A percentile compares a stretch with the other conserved stretches of the same genome.
phyloP scores from a whole-genome alignment of 225 moss, liverwort and hornwort genomes.

The Physcomitrellopsis africana region DNA sequence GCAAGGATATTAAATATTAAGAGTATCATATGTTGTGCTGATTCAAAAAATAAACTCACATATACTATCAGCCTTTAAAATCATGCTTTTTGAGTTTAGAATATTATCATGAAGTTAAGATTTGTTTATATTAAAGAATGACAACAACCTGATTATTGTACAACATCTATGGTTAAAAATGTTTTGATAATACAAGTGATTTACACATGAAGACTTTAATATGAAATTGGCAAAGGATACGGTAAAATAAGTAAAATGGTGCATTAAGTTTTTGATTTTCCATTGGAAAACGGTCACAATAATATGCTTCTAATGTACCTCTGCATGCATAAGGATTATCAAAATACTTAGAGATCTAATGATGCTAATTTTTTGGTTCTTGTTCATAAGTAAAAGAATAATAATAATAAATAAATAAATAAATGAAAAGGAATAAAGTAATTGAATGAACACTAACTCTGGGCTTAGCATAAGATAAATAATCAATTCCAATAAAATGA shows the following conservation, averaged over 20 bases:
- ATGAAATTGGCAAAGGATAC: constrained; percentile 55
- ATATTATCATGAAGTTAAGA: too few relatives aligned
- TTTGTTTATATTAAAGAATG: too few relatives aligned
- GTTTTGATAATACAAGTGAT: too few relatives aligned
- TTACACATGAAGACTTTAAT: too few relatives aligned
- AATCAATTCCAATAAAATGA: constrained; percentile 75
- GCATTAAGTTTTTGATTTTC: constrained; percentile 79
- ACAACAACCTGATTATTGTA: too few relatives aligned
- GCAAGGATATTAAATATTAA: too few relatives aligned
- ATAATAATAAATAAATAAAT: not conserved
- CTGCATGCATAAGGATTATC: constrained; percentile 20
- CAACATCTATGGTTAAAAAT: too few relatives aligned
- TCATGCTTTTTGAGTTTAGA: too few relatives aligned
- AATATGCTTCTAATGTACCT: constrained; percentile 65
- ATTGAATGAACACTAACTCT: constrained; percentile 39
- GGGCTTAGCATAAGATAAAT: constrained; percentile 82
- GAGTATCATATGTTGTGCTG: too few relatives aligned
- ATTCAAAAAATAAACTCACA: too few relatives aligned
- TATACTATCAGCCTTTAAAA: too few relatives aligned
- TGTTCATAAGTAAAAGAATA: not conserved
- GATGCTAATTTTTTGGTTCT: too few relatives aligned
- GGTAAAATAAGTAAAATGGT: constrained; percentile 80
- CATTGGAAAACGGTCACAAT: constrained; percentile 91
- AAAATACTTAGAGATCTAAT: not conserved
- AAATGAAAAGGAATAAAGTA: not conserved